Evolutionary conservation across 495 filamentous ascomycete species (phyloP), one percentile per base, ranked within the genome.

Genomic region (Wilcoxina mikolae): DNA sequence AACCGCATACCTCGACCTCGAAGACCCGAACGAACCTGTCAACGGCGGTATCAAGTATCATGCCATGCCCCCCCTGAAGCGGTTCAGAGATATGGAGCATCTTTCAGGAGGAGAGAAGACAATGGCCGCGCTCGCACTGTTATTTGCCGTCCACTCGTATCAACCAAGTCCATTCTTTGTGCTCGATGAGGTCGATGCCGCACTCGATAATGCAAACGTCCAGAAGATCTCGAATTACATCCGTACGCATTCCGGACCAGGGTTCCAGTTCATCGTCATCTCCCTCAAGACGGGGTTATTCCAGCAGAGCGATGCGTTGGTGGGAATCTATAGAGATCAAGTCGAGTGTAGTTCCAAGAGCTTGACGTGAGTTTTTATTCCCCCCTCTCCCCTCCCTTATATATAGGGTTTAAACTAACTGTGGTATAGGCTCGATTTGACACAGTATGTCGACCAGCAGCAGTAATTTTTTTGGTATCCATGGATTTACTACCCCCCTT

Each of bases 261-360:
- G 91, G 3, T 95, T 95, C 84, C 91, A 99, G 74, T 99, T 99
- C 64, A 90, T 99, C 57, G 93, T 99, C 46, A 96, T 99, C 67
- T 83, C 77, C 70, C 73, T 96, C 66, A 96, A 99, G 76, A 82
- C 85, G 0, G 88, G 85, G 1, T 71, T 99, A 23, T 99, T 96
- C 69, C 87, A 96, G 70, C 79, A 84, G 61, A 91, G 85, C 65
- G 87, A 98, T 74, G 86, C 84, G 46, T 67, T 99, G 62, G 87
- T 99, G 15, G 91, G 91, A 18, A 87, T 99, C 39, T 95, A 90
- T 71, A 74, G 91, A 53, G 91, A 99, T 66, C 91, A 99, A 74
- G 80, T 79, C 23, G 84, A 83, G 53, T 95, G 95, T 69, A 88
- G 79, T 66, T 87, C 82, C 54, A 82, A 83, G 71, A 83, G 84